A percentile compares a stretch with the other conserved stretches of the same genome.
phyloP scores from a whole-genome alignment of 1,284 basidiomycete genomes.

The Afroboletus lepidellus region DNA sequence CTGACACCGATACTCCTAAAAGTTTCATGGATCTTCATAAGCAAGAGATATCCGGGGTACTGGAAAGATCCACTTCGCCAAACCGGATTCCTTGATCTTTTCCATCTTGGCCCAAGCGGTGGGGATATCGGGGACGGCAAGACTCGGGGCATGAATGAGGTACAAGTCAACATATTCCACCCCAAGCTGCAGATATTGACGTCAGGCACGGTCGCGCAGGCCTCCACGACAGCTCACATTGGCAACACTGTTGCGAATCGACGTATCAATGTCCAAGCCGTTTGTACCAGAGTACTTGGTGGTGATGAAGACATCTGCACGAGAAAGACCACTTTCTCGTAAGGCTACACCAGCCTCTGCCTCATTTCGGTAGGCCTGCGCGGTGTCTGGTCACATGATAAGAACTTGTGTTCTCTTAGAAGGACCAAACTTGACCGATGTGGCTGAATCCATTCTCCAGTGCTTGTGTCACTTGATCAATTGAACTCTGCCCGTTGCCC shows the following conservation, averaged over 20 bases:
- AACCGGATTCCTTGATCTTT: slow-evolving; percentile 49
- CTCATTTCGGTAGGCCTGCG: slow-evolving; percentile 51
- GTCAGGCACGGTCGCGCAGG: background rate
- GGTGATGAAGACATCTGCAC: slow-evolving; percentile 48
- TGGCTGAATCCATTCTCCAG: slow-evolving; percentile 53
- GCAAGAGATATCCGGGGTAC: background rate
- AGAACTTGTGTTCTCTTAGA: background rate
- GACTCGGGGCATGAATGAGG: slow-evolving; percentile 58
- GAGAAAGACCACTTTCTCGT: slow-evolving; percentile 45
- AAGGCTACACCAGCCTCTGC: slow-evolving; percentile 48
- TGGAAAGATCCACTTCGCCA: slow-evolving; percentile 52
- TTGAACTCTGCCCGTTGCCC: slow-evolving; percentile 47
- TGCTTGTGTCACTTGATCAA: slow-evolving; percentile 52
- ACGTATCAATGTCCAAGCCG: slow-evolving; percentile 50
- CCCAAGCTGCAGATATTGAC: slow-evolving; percentile 46
- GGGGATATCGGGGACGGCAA: slow-evolving; percentile 52
- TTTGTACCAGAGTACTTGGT: slow-evolving; percentile 61
- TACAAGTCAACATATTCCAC: slow-evolving; percentile 71
- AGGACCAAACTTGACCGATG: slow-evolving; percentile 38
- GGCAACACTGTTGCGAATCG: slow-evolving; percentile 55
- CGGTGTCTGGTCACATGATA: slow-evolving; percentile 40
- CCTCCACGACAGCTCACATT: slow-evolving; percentile 40
- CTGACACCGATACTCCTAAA: slow-evolving; percentile 71
- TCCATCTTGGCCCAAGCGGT: slow-evolving; percentile 65
- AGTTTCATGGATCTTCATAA: background rate